Base-by-base conservation (phyloP, 176 grass and related monocot species). In the Tillandsia fasciculata region DNA sequence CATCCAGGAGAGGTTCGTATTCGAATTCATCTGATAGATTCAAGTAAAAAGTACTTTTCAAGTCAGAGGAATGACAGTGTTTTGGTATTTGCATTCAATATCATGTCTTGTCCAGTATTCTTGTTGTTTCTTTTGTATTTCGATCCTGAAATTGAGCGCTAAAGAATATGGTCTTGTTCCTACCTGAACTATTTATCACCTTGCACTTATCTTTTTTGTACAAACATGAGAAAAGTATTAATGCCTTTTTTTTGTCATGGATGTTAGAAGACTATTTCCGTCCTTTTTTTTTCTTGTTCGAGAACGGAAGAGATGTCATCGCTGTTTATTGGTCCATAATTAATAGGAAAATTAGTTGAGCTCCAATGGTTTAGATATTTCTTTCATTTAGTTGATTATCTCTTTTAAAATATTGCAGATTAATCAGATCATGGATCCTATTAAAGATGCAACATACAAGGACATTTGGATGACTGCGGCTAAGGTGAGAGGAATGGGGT, bases 381-480 rank as follows among this genome's bases (percentile, higher is more conserved):
- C 54, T 59, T 59, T 59, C 20, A 65, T 20, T 70, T 13, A 71
- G 17, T 81, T 61, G 26, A 64, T 81, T 28, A 53, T 24, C 64
- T 86, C 2, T 59, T 64, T 70, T 72, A 51, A 64, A 13, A 75
- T 64, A 29, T 79, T 80, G 13, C 86, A 99, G 94, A 84, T 99
- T 63, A 81, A 78, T 82, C 89, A 78, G 74, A 93, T 90, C 63
- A 83, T 85, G 13, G 94, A 99, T 83, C 89, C 89, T 72, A 61
- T 99, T 51, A 71, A 81, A 76, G 68, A 99, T 82, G 79, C 89
- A 49, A 93, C 89, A 50, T 93, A 88, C 78, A 92, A 87, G 79
- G 91, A 93, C 68, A 86, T 99, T 52, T 93, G 94, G 94, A 88
- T 90, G 84, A 87, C 89, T 65, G 88, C 87, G 87, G 86, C 94